These are phyloP conservation scores for Tuber brumale DNA, from an alignment of 495 filamentous ascomycete genomes.

Conservation along the genomic window DNA sequence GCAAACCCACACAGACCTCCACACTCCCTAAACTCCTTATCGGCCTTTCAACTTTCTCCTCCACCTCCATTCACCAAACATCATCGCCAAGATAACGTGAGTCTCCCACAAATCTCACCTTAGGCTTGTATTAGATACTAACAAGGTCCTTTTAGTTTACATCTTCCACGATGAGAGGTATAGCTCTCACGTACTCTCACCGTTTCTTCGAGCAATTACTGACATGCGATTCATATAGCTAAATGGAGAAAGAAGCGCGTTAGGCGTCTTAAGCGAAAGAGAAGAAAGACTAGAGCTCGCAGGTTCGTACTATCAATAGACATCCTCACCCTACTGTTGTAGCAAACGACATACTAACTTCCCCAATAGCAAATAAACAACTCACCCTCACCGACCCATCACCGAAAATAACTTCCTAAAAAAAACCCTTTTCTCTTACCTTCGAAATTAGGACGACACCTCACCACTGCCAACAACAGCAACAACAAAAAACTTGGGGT, in stretches of 20 bases:
- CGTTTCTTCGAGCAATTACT: slow-evolving; percentile 7
- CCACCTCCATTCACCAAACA: not conserved
- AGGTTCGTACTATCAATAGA: slow-evolving; percentile 21
- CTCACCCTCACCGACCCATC: slow-evolving; percentile 29
- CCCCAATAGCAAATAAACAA: slow-evolving; percentile 38
- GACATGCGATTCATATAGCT: slow-evolving; percentile 37
- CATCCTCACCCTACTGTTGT: not conserved
- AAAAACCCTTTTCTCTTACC: not conserved
- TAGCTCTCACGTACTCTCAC: not conserved
- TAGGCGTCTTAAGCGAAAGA: slow-evolving; percentile 42
- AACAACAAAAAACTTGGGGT: not conserved
- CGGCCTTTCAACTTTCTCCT: not conserved
- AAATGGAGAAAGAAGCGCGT: slow-evolving; percentile 43
- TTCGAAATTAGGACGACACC: not conserved
- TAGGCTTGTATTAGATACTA: not conserved
- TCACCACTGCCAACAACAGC: not conserved
- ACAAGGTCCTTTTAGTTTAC: not conserved
- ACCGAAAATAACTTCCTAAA: slow-evolving; percentile 5
- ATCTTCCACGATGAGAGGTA: slow-evolving; percentile 6
- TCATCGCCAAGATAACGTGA: not conserved
- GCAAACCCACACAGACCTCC: not conserved
- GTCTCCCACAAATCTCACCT: not conserved
- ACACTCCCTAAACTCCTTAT: not conserved
- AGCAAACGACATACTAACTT: slow-evolving; percentile 9
- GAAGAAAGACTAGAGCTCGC: slow-evolving; percentile 43